These are phyloP conservation scores for Alternaria ventricosa DNA, from an alignment of 2,329 filamentous ascomycete genomes.

Conservation along the genomic window DNA sequence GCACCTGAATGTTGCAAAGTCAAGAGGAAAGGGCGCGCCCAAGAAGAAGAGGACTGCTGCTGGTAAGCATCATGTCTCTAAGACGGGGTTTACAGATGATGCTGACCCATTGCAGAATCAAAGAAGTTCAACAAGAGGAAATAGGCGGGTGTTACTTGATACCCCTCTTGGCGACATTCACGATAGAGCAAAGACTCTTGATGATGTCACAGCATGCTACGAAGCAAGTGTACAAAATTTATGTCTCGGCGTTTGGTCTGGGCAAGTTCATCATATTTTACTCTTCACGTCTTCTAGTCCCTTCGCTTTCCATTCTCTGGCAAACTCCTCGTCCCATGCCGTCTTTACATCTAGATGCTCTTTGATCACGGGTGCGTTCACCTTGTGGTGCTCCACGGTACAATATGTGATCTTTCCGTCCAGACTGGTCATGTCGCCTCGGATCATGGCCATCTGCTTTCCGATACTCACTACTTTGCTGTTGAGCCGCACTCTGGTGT, in stretches of 20 bases:
- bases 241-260: not conserved
- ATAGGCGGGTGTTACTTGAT: slow-evolving; percentile 19
- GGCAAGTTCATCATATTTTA: slow-evolving; percentile 21
- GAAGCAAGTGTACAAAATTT: slow-evolving; percentile 17
- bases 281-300: slow-evolving; percentile 16
- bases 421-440: slow-evolving; percentile 57
- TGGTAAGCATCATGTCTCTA: slow-evolving; percentile 43
- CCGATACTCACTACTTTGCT: slow-evolving; percentile 56
- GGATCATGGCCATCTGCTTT: slow-evolving; percentile 60
- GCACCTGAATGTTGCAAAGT: slow-evolving; percentile 59
- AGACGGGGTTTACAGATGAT: not conserved
- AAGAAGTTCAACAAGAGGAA: slow-evolving; percentile 58
- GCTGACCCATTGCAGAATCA: slow-evolving; percentile 44
- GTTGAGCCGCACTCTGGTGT: slow-evolving; percentile 53
- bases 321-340: slow-evolving; percentile 55
- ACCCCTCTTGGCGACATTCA: not conserved
- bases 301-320: slow-evolving; percentile 33
- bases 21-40: slow-evolving; percentile 82
- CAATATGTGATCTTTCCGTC: slow-evolving; percentile 58
- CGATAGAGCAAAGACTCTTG: not conserved
- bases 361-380: slow-evolving; percentile 51
- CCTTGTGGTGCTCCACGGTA: slow-evolving; percentile 62
- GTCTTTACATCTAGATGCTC: slow-evolving; percentile 51
- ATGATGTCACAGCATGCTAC: not conserved
- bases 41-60: slow-evolving; percentile 80